Evolutionary conservation across 352 stramenopile genomes (phyloP).

Genomic region (Ophiocytium majus): DNA sequence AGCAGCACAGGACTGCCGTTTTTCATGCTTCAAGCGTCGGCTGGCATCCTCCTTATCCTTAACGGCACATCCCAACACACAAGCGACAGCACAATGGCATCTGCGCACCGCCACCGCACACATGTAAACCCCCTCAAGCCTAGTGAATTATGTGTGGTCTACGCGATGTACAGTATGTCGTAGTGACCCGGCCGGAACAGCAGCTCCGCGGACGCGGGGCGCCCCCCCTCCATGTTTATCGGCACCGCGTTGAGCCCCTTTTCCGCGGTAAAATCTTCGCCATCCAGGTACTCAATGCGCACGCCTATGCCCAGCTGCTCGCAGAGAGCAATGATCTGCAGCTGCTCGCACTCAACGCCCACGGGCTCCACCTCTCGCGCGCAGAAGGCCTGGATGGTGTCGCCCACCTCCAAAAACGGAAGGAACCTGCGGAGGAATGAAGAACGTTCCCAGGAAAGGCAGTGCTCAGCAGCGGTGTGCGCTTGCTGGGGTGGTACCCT

Average conservation of each 20-base stretch:
- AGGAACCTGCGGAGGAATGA: constrained; percentile 61
- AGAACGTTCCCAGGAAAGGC: not conserved
- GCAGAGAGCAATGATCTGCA: constrained; percentile 56
- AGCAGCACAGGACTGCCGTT: no score
- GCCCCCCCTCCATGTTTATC: not conserved
- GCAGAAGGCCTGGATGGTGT: constrained; percentile 59
- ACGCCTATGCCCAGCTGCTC: constrained; percentile 44
- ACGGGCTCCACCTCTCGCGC: constrained; percentile 75
- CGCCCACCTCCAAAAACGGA: constrained; percentile 70
- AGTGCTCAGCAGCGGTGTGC: constrained; percentile 30
- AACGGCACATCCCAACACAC: no score
- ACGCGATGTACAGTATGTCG: constrained; percentile 24
- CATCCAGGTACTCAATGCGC: constrained; percentile 58
- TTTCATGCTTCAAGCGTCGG: no score
- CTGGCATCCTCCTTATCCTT: no score
- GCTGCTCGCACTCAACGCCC: constrained; percentile 74
- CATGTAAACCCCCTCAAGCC: no score
- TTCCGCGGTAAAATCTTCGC: constrained; percentile 33
- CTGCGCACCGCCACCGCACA: no score
- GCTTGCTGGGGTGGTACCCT: not conserved
- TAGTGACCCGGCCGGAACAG: constrained; percentile 23
- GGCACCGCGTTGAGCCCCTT: constrained; percentile 9
- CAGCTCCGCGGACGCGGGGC: not conserved
- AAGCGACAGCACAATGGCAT: no score
- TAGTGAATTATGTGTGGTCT: no score